Conservation (phyloP, 2,329 filamentous ascomycete genomes). For the Thyridium curvatum region DNA sequence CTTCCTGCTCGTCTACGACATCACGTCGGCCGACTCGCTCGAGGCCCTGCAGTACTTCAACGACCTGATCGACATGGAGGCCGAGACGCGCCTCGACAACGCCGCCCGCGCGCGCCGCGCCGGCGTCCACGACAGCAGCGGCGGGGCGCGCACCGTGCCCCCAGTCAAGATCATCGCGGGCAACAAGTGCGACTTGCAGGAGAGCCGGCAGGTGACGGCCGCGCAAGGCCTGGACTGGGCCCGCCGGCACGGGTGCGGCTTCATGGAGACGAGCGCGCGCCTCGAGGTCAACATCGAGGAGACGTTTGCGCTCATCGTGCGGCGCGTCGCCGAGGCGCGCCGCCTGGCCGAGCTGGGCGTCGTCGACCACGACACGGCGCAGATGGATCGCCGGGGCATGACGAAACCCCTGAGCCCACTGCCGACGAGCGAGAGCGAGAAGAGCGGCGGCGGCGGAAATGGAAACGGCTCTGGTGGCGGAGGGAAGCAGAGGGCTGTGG, state of each 20-base stretch:
- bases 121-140: slow-evolving; percentile 10
- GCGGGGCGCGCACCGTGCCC: slow-evolving; percentile 47
- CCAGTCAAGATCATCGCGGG: slow-evolving; percentile 80
- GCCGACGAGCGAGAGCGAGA: slow-evolving; percentile 34
- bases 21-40: slow-evolving; percentile 64
- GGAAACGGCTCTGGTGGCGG: neutral
- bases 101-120: slow-evolving; percentile 42
- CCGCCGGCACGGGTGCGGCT: slow-evolving; percentile 64
- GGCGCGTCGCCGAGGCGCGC: slow-evolving; percentile 54
- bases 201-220: slow-evolving; percentile 62
- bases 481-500: slow-evolving; percentile 23
- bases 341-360: slow-evolving; percentile 41
- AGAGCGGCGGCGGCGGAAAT: slow-evolving; percentile 19
- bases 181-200: slow-evolving; percentile 79
- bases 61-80: slow-evolving; percentile 78
- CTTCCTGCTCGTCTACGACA: slow-evolving; percentile 84
- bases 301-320: slow-evolving; percentile 69
- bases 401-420: slow-evolving; percentile 53
- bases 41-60: slow-evolving; percentile 72
- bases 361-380: slow-evolving; percentile 28
- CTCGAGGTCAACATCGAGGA: slow-evolving; percentile 86
- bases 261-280: slow-evolving; percentile 84
- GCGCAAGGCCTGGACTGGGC: slow-evolving; percentile 73
- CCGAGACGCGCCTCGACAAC: slow-evolving; percentile 61
- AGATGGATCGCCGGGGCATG: slow-evolving; percentile 44